Percentiles rank a stretch among this genome's conserved stretches.
Conservation (phyloP, 2,329 filamentous ascomycete genomes). For the Trematosphaeria pertusa region DNA sequence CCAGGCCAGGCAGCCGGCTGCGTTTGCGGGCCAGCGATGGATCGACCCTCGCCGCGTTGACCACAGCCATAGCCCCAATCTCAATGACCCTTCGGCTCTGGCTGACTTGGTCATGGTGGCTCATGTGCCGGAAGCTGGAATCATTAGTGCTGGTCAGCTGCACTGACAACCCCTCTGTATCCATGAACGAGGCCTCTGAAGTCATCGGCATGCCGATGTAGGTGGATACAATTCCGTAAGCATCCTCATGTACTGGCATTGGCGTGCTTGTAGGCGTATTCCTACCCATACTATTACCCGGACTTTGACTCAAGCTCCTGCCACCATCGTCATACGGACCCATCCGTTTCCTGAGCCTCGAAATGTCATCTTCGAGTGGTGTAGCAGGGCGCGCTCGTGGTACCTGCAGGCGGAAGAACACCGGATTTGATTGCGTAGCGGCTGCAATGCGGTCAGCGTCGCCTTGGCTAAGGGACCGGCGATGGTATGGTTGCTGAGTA, state of each 20-base stretch:
- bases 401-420: conserved; percentile 30
- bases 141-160: conserved; percentile 3
- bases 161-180: neutral
- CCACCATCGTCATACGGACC: too few species aligned
- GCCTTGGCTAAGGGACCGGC: conserved; percentile 38
- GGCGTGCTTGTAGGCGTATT: conserved; percentile 5
- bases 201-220: conserved; percentile 21
- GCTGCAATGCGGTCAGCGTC: conserved; percentile 23
- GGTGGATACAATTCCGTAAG: too few species aligned
- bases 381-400: conserved; percentile 17
- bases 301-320: too few species aligned
- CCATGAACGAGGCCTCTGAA: neutral
- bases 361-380: too few species aligned
- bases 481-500: conserved; percentile 21
- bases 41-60: conserved; percentile 8
- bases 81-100: conserved; percentile 36
- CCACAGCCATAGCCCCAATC: conserved; percentile 37
- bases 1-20: too few species aligned
- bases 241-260: too few species aligned
- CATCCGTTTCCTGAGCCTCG: too few species aligned
- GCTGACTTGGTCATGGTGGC: conserved; percentile 16
- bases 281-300: neutral
- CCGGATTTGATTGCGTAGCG: conserved; percentile 20
- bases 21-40: conserved; percentile 8
- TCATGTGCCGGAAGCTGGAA: conserved; percentile 30